These are phyloP conservation scores for slime mould (Dictyostelium discoideum) DNA, from an alignment of 78 protist species.

Conservation along the genomic window dicty_2.7 NC_007089.4:1921001-1921500, in stretches of 20 bases:
- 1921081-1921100: background rate
- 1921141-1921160: background rate
- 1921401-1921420: background rate
- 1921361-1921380: background rate
- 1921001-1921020: constrained; percentile 99
- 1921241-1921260: background rate
- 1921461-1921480: background rate
- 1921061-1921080: background rate
- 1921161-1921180: background rate
- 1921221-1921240: too few relatives aligned
- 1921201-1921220: background rate
- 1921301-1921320: background rate
- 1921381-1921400: background rate
- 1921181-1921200: background rate
- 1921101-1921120: background rate
- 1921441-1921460: background rate
- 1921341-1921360: background rate
- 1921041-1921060: constrained; percentile 60
- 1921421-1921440: background rate
- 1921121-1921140: background rate
- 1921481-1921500: background rate
- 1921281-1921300: background rate
- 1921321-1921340: background rate
- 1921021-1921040: constrained; percentile 99
- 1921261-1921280: background rate